Conservation (phyloP, 345 rosid species). For the Draba incana region DNA sequence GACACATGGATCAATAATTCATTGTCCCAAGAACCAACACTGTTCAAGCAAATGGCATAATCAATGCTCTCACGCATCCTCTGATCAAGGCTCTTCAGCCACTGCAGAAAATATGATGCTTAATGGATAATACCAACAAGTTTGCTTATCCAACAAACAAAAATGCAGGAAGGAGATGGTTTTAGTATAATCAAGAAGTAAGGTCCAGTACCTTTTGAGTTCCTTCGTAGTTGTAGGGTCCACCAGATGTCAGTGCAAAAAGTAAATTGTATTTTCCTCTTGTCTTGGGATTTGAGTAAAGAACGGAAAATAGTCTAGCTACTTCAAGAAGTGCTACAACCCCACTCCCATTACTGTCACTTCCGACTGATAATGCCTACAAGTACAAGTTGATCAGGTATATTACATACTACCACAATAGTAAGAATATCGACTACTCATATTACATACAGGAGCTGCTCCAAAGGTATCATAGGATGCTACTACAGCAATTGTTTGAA, state of each 20-base stretch:
- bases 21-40: conserved; percentile 81
- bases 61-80: conserved; percentile 95
- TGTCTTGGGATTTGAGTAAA: conserved; percentile 92
- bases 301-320: conserved; percentile 91
- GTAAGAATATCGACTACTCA: conserved; percentile 23
- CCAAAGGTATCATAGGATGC: conserved; percentile 98
- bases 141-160: conserved; percentile 9
- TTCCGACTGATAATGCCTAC: conserved; percentile 94
- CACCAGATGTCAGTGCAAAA: conserved; percentile 93
- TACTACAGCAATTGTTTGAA: conserved; percentile 92
- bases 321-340: conserved; percentile 92
- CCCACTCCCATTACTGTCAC: conserved; percentile 98
- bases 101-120: conserved; percentile 55
- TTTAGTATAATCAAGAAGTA: conserved; percentile 26
- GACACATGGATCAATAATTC: conserved; percentile 83
- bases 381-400: conserved; percentile 37
- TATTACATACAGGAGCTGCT: conserved; percentile 86
- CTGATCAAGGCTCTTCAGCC: conserved; percentile 98
- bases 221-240: conserved; percentile 97
- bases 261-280: conserved; percentile 94
- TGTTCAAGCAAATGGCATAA: conserved; percentile 97
- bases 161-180: background rate
- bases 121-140: conserved; percentile 22
- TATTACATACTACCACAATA: conserved; percentile 19
- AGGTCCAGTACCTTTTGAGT: conserved; percentile 75